These are phyloP conservation scores for Larix kaempferi DNA, from an alignment of 75 land plant species.

Conservation along the genomic window DNA sequence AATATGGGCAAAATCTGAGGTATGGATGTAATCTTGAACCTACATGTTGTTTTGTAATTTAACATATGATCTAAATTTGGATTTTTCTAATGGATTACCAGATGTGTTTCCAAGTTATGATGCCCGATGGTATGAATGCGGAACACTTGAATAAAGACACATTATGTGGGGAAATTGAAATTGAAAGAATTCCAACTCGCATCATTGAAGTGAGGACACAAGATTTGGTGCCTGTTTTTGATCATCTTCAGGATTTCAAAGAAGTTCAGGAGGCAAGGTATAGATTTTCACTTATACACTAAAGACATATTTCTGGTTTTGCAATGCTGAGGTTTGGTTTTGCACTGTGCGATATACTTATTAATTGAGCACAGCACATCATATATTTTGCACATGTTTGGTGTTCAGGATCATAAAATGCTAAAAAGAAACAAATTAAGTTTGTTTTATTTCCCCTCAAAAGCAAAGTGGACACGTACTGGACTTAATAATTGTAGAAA, in stretches of 20 bases:
- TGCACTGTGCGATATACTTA: not conserved
- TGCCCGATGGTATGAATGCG: constrained; percentile 6
- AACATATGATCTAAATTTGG: not conserved
- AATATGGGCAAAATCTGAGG: constrained; percentile 91
- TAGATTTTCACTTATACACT: not conserved
- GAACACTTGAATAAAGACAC: constrained; percentile 10
- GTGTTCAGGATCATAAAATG: not conserved
- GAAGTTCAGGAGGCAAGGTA: constrained; percentile 11
- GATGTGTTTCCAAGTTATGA: constrained; percentile 56
- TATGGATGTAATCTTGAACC: constrained; percentile 15
- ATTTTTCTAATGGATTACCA: constrained; percentile 11
- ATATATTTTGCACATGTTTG: not conserved
- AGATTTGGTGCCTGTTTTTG: constrained; percentile 81
- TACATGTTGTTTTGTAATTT: not conserved
- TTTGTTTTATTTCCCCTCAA: not conserved
- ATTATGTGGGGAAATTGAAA: constrained; percentile 71
- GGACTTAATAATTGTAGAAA: not conserved
- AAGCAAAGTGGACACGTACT: not conserved
- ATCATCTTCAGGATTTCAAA: constrained; percentile 42
- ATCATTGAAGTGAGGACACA: constrained; percentile 66
- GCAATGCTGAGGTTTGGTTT: not conserved
- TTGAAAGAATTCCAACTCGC: constrained; percentile 58
- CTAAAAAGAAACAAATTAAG: not conserved
- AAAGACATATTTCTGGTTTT: not conserved
- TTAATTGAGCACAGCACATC: not conserved